phyloP scores from a whole-genome alignment of 2,329 filamentous ascomycete species.

The Hansfordia pulvinata region DNA sequence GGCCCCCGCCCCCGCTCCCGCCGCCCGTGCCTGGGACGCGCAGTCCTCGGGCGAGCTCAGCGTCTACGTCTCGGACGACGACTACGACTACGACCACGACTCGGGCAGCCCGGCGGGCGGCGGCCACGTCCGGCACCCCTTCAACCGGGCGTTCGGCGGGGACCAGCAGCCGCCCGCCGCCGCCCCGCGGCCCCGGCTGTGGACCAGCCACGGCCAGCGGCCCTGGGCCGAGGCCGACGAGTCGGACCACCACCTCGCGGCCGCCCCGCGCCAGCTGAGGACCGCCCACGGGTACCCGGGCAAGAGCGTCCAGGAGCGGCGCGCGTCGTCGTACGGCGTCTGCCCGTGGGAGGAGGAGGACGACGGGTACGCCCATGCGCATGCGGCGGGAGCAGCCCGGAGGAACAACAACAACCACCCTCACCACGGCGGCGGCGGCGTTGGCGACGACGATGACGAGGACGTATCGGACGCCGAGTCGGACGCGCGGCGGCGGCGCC shows the following conservation, averaged over 20 bases:
- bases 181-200: slow-evolving; percentile 2
- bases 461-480: slow-evolving; percentile 30
- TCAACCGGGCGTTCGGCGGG: too few species aligned
- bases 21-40: slow-evolving; percentile 25
- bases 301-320: slow-evolving; percentile 9
- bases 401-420: slow-evolving; percentile 8
- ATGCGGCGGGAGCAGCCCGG: slow-evolving; percentile 6
- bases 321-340: too few species aligned
- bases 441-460: slow-evolving; percentile 12
- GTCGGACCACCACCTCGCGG: too few species aligned
- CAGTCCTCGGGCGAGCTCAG: slow-evolving; percentile 28
- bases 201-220: slow-evolving; percentile 12
- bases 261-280: slow-evolving; percentile 22
- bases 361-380: too few species aligned
- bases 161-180: too few species aligned
- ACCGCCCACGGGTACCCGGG: slow-evolving; percentile 6
- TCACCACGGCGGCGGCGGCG: background rate
- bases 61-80: slow-evolving; percentile 27
- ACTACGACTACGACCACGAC: slow-evolving; percentile 24
- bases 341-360: too few species aligned
- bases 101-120: slow-evolving; percentile 26
- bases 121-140: too few species aligned
- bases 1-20: slow-evolving; percentile 8
- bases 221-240: slow-evolving; percentile 33
- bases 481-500: slow-evolving; percentile 32